phyloP scores from a whole-genome alignment of 1,284 basidiomycete genomes.

The Apiotrichum sp. region DNA sequence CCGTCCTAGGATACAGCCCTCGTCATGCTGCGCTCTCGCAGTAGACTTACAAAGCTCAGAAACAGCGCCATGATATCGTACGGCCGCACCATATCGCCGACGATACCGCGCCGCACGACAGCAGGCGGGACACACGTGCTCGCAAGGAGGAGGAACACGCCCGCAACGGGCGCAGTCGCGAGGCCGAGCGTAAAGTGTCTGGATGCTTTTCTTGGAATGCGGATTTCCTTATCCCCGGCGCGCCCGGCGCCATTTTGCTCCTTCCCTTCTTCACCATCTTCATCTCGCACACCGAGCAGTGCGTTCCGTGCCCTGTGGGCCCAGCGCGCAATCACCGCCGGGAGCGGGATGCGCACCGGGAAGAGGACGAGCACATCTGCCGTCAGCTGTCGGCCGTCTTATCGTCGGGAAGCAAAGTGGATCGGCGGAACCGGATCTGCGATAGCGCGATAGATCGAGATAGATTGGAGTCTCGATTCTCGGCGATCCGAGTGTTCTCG shows the following conservation, averaged over 20 bases:
- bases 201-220: no score
- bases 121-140: conserved; percentile 62
- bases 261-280: background rate
- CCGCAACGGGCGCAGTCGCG: conserved; percentile 68
- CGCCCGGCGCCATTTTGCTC: no score
- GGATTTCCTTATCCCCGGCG: no score
- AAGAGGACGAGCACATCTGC: conserved; percentile 16
- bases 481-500: no score
- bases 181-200: conserved; percentile 56
- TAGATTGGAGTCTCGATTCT: no score
- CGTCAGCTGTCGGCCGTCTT: conserved; percentile 28
- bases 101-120: conserved; percentile 62
- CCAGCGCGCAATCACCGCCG: background rate
- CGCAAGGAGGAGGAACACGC: conserved; percentile 71
- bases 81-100: conserved; percentile 63
- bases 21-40: no score
- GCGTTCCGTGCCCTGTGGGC: background rate
- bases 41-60: conserved; percentile 59
- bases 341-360: conserved; percentile 10
- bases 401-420: no score
- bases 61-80: conserved; percentile 92
- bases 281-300: background rate
- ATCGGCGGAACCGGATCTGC: no score
- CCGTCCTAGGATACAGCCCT: no score
- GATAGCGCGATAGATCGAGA: no score